Conservation (phyloP, 2,329 filamentous ascomycete species). For the Tolypocladium inflatum region DNA sequence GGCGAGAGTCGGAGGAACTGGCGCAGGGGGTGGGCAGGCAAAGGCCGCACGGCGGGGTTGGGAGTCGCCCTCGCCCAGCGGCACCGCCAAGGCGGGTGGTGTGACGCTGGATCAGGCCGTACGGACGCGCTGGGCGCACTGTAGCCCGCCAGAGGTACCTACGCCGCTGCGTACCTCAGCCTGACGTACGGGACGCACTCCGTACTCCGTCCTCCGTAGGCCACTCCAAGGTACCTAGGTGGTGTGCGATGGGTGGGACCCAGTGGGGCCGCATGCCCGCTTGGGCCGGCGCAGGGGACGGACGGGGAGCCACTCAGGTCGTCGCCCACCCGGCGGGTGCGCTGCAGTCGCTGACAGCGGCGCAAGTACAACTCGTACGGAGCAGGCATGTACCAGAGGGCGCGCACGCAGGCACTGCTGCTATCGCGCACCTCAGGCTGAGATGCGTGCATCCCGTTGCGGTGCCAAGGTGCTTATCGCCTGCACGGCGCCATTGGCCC, state of each 20-base stretch:
- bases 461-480: slow-evolving; percentile 2
- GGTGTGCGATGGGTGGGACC: not conserved
- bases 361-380: too few species aligned
- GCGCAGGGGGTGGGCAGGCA: not conserved
- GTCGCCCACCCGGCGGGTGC: not conserved
- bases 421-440: not conserved
- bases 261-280: slow-evolving; percentile 2
- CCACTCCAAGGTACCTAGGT: not conserved
- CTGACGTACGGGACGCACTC: not conserved
- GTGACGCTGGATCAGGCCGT: not conserved
- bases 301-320: not conserved
- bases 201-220: too few species aligned
- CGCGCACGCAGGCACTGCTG: not conserved
- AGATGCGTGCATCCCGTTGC: not conserved
- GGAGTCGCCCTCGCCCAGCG: not conserved
- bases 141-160: too few species aligned
- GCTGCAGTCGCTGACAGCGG: not conserved
- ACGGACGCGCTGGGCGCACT: not conserved
- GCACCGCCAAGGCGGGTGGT: not conserved
- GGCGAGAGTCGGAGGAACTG: not conserved
- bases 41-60: not conserved
- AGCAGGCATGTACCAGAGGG: too few species aligned
- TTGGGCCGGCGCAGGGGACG: slow-evolving; percentile 1
- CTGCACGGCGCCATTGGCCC: not conserved
- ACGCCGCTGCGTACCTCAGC: not conserved